phyloP scores from a whole-genome alignment of 768 basidiomycete genomes.

The Royoungia palumana region DNA sequence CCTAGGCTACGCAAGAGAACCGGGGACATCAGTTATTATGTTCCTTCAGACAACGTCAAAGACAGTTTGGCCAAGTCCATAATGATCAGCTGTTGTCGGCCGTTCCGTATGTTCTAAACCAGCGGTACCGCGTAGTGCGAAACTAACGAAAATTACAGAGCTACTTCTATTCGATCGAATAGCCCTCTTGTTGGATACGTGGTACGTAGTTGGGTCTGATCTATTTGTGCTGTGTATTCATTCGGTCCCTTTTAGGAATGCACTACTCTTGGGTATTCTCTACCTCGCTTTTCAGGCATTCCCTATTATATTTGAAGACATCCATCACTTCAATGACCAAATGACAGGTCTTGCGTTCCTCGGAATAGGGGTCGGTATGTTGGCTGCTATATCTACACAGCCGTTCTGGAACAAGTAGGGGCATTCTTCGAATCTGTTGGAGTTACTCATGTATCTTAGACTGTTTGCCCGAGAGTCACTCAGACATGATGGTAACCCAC shows the following conservation, averaged over 20 bases:
- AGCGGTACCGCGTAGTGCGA: not conserved
- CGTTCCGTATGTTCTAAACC: constrained; percentile 57
- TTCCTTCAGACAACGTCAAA: constrained; percentile 55
- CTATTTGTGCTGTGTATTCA: no score
- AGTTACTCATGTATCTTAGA: constrained; percentile 23
- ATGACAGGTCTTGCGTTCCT: constrained; percentile 47
- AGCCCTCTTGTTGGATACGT: constrained; percentile 67
- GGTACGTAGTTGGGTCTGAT: constrained; percentile 41
- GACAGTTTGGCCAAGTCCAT: constrained; percentile 47
- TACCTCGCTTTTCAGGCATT: constrained; percentile 56
- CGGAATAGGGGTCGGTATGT: constrained; percentile 49
- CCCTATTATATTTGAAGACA: constrained; percentile 46
- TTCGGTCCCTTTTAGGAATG: constrained; percentile 37
- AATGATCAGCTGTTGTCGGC: constrained; percentile 57
- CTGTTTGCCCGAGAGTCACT: constrained; percentile 35
- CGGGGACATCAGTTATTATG: constrained; percentile 50
- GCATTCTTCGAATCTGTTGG: not conserved
- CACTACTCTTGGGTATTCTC: constrained; percentile 41
- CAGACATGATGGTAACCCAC: constrained; percentile 44
- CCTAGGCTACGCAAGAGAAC: constrained; percentile 49
- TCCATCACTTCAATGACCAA: constrained; percentile 54
- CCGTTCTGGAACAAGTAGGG: constrained; percentile 44
- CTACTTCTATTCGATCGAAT: constrained; percentile 67
- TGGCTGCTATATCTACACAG: constrained; percentile 36
- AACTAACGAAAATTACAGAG: constrained; percentile 35